Evolutionary conservation across 2,329 filamentous ascomycete species (phyloP).

Genomic region (Apiospora rasikravindrae): DNA sequence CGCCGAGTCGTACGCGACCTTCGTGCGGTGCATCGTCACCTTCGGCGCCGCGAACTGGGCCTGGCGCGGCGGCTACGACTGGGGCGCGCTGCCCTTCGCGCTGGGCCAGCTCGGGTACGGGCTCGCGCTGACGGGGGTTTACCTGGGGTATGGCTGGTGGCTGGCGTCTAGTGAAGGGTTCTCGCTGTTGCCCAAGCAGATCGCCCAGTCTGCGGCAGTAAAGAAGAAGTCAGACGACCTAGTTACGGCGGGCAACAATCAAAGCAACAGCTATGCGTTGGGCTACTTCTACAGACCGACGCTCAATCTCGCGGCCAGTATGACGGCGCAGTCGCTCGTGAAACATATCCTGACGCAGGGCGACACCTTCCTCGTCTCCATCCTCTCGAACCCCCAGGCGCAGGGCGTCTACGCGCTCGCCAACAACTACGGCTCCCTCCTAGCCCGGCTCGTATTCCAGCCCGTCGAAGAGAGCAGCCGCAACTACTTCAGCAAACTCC

Average conservation of each 20-base stretch:
- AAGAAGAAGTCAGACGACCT: background rate
- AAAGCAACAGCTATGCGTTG: slow-evolving; percentile 52
- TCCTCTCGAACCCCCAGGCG: slow-evolving; percentile 75
- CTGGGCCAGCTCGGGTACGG: slow-evolving; percentile 84
- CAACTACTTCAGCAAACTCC: slow-evolving; percentile 83
- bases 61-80: slow-evolving; percentile 52
- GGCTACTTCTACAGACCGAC: slow-evolving; percentile 73
- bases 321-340: slow-evolving; percentile 86
- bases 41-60: slow-evolving; percentile 74
- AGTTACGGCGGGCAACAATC: too few relatives aligned
- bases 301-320: slow-evolving; percentile 74
- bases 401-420: slow-evolving; percentile 94
- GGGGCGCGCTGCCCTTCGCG: slow-evolving; percentile 88
- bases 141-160: slow-evolving; percentile 64
- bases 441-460: slow-evolving; percentile 89
- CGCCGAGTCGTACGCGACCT: slow-evolving; percentile 83
- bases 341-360: slow-evolving; percentile 96
- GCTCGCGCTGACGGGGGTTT: slow-evolving; percentile 69
- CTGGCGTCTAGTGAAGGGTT: slow-evolving; percentile 66
- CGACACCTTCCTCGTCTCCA: slow-evolving; percentile 85
- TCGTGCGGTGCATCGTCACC: slow-evolving; percentile 76
- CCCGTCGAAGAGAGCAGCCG: slow-evolving; percentile 94
- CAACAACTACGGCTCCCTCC: slow-evolving; percentile 89
- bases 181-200: slow-evolving; percentile 64
- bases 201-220: slow-evolving; percentile 30